Evolutionary conservation across 441 rosid genomes (phyloP), one percentile per base, ranked within the genome.

Genomic region (Aleurites moluccanus): DNA sequence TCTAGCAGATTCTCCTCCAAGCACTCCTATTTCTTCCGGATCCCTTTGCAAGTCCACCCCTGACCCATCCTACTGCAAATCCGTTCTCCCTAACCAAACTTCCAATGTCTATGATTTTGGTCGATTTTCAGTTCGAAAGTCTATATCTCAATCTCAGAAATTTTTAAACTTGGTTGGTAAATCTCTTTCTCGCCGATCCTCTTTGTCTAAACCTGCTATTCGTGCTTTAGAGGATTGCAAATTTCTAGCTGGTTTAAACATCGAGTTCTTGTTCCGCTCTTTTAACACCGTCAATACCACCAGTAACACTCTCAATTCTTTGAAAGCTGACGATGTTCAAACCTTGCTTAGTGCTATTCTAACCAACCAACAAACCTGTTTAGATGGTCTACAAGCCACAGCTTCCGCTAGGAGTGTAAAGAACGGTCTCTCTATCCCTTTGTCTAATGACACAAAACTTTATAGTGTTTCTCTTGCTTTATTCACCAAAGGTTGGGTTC

Each of bases 181-280:
- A 44, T 90, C 86, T 78, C 86, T 90, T 10, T 57, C 69, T 20
- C 75, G 75, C 64, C 72, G 72, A 44, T 83, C 81, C 8, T 63
- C 82, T 13, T 74, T 87, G 27, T 83, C 91, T 0, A 47, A 72
- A 35, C 42, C 88, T 3, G 85, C 85, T 0, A 25, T 84, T 67
- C 78, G 92, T 1, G 99, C 98, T 25, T 87, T 96, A 6, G 85
- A 92, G 75, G 99, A 96, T 75, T 96, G 98, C 82, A 78, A 63
- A 7, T 67, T 74, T 11, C 85, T 96, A 1, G 92, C 97, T 16
- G 70, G 30, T 25, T 77, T 84, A 66, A 92, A 89, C 77, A 75
- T 86, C 13, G 97, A 89, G 45, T 92, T 86, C 75, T 83, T 95
- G 67, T 42, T 42, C 21, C 85, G 75, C 45, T 79, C 95, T 33